Evolutionary conservation across 2,329 filamentous ascomycete species (phyloP).

Genomic region (Cryoendolithus antarcticus): DNA sequence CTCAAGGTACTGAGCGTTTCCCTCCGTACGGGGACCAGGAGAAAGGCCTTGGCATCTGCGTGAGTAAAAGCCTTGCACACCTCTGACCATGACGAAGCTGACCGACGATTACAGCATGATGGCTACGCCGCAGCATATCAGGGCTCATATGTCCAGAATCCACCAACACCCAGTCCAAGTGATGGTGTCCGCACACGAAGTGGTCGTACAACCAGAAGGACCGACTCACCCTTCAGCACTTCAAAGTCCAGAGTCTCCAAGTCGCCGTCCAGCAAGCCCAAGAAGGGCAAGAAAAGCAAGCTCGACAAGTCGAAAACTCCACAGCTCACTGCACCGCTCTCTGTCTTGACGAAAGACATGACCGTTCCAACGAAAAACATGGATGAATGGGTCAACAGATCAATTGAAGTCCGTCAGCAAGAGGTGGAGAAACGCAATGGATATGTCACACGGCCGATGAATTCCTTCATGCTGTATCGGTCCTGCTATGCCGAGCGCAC

Average conservation of each 20-base stretch:
- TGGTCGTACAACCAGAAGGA: conserved; percentile 23
- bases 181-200: conserved; percentile 30
- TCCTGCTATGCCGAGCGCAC: conserved; percentile 82
- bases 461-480: conserved; percentile 95
- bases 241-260: conserved; percentile 21
- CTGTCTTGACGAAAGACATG: conserved; percentile 53
- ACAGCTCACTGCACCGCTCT: conserved; percentile 55
- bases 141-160: conserved; percentile 20
- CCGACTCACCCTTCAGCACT: conserved; percentile 24
- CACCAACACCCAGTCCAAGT: conserved; percentile 32
- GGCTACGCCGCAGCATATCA: conserved; percentile 15
- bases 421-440: conserved; percentile 62
- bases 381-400: conserved; percentile 62
- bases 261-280: conserved; percentile 23
- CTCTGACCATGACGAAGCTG: conserved; percentile 6
- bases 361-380: conserved; percentile 63
- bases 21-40: conserved; percentile 20
- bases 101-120: conserved; percentile 12
- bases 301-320: conserved; percentile 36
- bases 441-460: conserved; percentile 85
- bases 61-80: conserved; percentile 10
- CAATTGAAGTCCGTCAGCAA: conserved; percentile 49
- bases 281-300: conserved; percentile 33
- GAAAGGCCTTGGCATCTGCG: conserved; percentile 21
- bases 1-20: conserved; percentile 24